Evolutionary conservation across 495 filamentous ascomycete species (phyloP).

Genomic region (Podospora conica): DNA sequence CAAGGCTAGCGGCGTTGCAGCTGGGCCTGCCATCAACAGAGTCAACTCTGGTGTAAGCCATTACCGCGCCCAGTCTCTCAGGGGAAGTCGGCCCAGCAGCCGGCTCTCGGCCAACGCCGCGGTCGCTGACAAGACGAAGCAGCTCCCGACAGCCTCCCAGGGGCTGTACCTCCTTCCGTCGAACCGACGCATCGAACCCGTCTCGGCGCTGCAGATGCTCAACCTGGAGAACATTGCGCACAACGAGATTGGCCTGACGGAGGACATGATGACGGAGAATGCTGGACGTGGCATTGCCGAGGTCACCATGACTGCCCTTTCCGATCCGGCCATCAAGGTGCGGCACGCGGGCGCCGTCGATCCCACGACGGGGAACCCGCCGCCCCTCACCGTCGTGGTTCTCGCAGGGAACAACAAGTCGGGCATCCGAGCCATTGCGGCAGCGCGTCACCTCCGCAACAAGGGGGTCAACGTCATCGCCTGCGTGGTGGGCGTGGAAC

Average conservation of each 20-base stretch:
- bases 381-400: constrained; percentile 62
- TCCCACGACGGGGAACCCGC: constrained; percentile 20
- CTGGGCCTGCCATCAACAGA: constrained; percentile 31
- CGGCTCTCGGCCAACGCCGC: constrained; percentile 24
- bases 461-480: constrained; percentile 72
- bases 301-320: constrained; percentile 59
- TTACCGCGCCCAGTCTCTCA: constrained; percentile 21
- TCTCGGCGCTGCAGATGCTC: constrained; percentile 79
- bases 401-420: constrained; percentile 84
- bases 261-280: constrained; percentile 88
- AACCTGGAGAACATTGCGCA: constrained; percentile 85
- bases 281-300: constrained; percentile 83
- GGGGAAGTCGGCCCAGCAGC: constrained; percentile 31
- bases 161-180: constrained; percentile 51
- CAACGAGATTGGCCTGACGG: constrained; percentile 73
- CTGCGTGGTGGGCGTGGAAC: constrained; percentile 75
- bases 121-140: constrained; percentile 28
- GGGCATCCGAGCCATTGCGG: constrained; percentile 76
- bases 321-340: constrained; percentile 49
- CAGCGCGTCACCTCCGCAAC: constrained; percentile 78
- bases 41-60: constrained; percentile 44
- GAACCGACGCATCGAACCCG: constrained; percentile 67
- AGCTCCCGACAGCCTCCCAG: constrained; percentile 22
- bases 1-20: constrained; percentile 51
- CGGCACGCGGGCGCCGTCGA: constrained; percentile 36